Percentiles rank a stretch among this genome's conserved stretches.
phyloP scores from a whole-genome alignment of 2,329 filamentous ascomycete genomes.

The Curvularia eragrostidis region DNA sequence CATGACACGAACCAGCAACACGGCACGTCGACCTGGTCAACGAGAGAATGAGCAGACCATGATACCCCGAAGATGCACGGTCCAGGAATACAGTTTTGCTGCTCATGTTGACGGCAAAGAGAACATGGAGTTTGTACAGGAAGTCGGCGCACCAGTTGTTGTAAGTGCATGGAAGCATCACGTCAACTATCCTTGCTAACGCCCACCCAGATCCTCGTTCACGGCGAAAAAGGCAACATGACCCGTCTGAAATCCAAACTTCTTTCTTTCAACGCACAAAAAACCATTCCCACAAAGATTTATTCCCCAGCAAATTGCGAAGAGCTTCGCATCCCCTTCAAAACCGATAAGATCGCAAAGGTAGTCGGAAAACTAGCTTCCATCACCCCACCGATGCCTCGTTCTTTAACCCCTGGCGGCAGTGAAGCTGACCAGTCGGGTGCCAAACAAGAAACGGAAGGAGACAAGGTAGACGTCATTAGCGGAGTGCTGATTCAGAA shows the following conservation, averaged over 20 bases:
- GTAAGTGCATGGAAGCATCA: constrained; percentile 61
- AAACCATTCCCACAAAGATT: constrained; percentile 83
- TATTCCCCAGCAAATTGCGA: constrained; percentile 95
- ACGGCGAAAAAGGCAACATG: constrained; percentile 98
- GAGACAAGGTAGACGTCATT: constrained; percentile 64
- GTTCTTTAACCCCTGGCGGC: constrained; percentile 45
- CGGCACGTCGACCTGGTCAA: constrained; percentile 66
- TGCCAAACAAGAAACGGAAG: constrained; percentile 23
- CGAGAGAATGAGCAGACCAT: constrained; percentile 83
- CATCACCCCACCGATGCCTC: constrained; percentile 68
- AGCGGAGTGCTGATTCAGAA: constrained; percentile 95
- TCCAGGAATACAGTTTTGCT: constrained; percentile 94
- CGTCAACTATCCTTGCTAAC: constrained; percentile 13
- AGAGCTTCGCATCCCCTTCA: constrained; percentile 92
- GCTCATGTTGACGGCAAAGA: constrained; percentile 96
- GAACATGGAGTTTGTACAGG: constrained; percentile 96
- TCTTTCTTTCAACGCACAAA: constrained; percentile 85
- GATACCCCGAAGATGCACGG: constrained; percentile 90
- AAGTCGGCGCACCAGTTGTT: constrained; percentile 89
- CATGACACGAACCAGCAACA: constrained; percentile 66
- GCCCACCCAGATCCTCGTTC: constrained; percentile 78
- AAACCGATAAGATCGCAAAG: constrained; percentile 92
- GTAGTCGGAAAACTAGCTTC: constrained; percentile 93
- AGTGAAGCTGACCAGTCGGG: constrained; percentile 24
- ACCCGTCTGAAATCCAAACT: constrained; percentile 95